These are phyloP conservation scores for Eremomyces bilateralis DNA, from an alignment of 495 filamentous ascomycete species.

Conservation along the genomic window DNA sequence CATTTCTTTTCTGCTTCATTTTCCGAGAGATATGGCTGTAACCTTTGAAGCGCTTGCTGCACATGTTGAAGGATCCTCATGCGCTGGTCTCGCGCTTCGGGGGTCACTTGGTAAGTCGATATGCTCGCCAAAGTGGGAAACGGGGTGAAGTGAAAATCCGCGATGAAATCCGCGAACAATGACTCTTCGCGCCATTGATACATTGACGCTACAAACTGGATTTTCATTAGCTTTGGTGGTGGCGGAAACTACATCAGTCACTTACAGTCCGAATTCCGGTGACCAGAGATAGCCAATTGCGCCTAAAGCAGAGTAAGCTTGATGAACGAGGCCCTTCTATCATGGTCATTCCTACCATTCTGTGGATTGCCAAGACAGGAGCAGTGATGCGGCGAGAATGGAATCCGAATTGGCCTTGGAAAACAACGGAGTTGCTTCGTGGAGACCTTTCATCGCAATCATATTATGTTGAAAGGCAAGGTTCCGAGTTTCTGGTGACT, in stretches of 20 bases:
- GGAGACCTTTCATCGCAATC: slow-evolving; percentile 65
- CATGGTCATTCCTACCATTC: slow-evolving; percentile 55
- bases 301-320: slow-evolving; percentile 34
- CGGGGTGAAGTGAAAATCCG: slow-evolving; percentile 28
- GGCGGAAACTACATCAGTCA: slow-evolving; percentile 2
- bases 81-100: slow-evolving; percentile 42
- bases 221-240: neutral
- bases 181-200: slow-evolving; percentile 81
- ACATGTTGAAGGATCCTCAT: slow-evolving; percentile 40
- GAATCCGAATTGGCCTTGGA: slow-evolving; percentile 77
- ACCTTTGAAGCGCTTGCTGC: slow-evolving; percentile 43
- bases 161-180: slow-evolving; percentile 47
- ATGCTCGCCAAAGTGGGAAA: no score
- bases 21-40: slow-evolving; percentile 49
- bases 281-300: slow-evolving; percentile 77
- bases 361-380: slow-evolving; percentile 88
- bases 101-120: slow-evolving; percentile 31
- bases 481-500: slow-evolving; percentile 60
- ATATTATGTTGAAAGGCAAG: slow-evolving; percentile 73
- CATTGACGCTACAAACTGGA: slow-evolving; percentile 49
- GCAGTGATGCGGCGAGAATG: slow-evolving; percentile 73
- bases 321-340: slow-evolving; percentile 12
- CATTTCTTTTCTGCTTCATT: slow-evolving; percentile 52
- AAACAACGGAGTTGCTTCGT: slow-evolving; percentile 68
- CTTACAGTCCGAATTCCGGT: slow-evolving; percentile 73